Evolutionary conservation across 352 stramenopile genomes (phyloP).

Genomic region (Blastocystis sp.): DNA sequence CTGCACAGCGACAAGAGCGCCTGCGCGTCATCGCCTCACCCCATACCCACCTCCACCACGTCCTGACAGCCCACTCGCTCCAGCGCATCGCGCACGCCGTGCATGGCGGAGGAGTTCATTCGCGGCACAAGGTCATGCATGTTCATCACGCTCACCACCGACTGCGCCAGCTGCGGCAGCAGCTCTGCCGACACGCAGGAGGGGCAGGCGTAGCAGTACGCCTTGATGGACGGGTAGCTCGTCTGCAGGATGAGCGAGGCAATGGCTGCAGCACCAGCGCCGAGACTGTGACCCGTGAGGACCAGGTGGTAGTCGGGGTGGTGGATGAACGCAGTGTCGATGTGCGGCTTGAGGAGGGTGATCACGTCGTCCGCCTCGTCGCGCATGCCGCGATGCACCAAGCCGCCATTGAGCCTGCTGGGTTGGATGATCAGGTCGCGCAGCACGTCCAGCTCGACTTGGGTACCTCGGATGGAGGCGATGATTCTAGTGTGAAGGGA

Average conservation of each 20-base stretch:
- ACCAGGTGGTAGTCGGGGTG: constrained; percentile 54
- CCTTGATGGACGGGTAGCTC: background rate
- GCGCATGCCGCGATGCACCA: constrained; percentile 53
- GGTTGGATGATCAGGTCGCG: constrained; percentile 40
- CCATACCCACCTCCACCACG: background rate
- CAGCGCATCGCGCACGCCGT: constrained; percentile 10
- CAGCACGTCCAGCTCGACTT: constrained; percentile 25
- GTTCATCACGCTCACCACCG: constrained; percentile 27
- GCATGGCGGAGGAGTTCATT: constrained; percentile 60
- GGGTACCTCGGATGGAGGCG: constrained; percentile 32
- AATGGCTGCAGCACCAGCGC: constrained; percentile 43
- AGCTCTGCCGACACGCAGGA: constrained; percentile 26
- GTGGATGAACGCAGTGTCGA: constrained; percentile 12
- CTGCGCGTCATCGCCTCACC: too few relatives aligned
- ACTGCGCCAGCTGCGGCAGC: constrained; percentile 14
- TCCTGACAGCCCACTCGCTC: background rate
- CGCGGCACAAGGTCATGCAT: constrained; percentile 55
- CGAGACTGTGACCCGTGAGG: constrained; percentile 53
- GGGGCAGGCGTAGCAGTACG: constrained; percentile 52
- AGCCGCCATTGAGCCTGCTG: constrained; percentile 6
- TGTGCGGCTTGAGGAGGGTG: constrained; percentile 33
- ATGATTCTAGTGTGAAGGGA: constrained; percentile 11
- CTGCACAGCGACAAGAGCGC: too few relatives aligned
- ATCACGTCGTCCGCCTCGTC: constrained; percentile 58
- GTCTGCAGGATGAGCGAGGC: constrained; percentile 51